Evolutionary conservation across 140 eudicot species (phyloP).

Genomic region (Erigeron philadelphicus): DNA sequence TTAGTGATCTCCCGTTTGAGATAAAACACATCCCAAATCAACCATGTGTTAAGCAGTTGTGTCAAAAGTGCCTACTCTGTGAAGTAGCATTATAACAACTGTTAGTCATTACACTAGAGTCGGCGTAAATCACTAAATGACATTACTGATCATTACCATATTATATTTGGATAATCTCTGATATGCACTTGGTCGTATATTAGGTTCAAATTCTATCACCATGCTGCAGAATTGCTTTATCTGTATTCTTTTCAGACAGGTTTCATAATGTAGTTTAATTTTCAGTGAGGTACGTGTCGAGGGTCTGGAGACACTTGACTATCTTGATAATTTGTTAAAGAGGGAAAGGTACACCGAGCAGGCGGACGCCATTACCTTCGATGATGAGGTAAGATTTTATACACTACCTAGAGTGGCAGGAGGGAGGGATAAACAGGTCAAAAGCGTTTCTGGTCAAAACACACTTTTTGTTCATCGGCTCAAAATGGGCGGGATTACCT

Average conservation of each 20-base stretch:
- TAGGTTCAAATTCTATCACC: background rate
- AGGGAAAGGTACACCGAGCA: conserved; percentile 79
- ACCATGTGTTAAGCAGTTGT: background rate
- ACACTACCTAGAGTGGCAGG: background rate
- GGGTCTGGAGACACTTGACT: conserved; percentile 93
- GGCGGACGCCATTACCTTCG: conserved; percentile 87
- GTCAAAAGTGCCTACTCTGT: background rate
- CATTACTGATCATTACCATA: background rate
- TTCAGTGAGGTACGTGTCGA: conserved; percentile 94
- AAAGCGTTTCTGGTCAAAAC: too few relatives aligned
- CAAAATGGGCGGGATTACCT: too few relatives aligned
- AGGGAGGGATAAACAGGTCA: too few relatives aligned
- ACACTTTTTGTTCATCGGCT: too few relatives aligned
- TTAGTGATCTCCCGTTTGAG: background rate
- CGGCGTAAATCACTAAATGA: background rate
- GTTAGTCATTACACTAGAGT: background rate
- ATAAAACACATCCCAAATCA: background rate
- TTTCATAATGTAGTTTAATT: conserved; percentile 31
- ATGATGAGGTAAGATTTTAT: conserved; percentile 55
- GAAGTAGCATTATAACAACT: background rate
- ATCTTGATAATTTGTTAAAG: conserved; percentile 52
- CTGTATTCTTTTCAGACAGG: conserved; percentile 22
- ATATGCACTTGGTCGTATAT: background rate
- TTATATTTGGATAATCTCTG: background rate
- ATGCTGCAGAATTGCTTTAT: conserved; percentile 16